Evolutionary conservation across 2,329 filamentous ascomycete species (phyloP).

Genomic region (Harringtonia lauricola): DNA sequence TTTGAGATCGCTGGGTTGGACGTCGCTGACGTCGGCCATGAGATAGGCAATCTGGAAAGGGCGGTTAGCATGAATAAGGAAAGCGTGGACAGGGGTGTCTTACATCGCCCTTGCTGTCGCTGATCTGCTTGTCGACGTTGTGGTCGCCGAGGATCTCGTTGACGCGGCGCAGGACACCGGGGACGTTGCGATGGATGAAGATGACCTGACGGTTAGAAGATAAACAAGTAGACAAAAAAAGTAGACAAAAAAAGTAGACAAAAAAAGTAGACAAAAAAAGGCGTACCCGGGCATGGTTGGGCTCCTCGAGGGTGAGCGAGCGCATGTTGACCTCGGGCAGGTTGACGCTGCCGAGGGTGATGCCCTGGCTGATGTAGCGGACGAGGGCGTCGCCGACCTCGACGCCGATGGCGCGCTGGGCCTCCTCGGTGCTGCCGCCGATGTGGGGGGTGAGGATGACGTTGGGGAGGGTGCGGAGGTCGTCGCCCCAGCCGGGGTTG

Average conservation of each 20-base stretch:
- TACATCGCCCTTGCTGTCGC: conserved; percentile 85
- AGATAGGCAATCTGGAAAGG: conserved; percentile 55
- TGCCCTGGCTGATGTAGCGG: conserved; percentile 90
- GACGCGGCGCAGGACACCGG: conserved; percentile 86
- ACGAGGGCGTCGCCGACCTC: conserved; percentile 85
- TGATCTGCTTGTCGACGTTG: conserved; percentile 99
- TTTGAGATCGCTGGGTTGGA: conserved; percentile 71
- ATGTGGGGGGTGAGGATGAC: conserved; percentile 95
- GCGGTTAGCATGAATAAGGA: not conserved
- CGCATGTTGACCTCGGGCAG: conserved; percentile 89
- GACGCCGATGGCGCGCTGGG: conserved; percentile 87
- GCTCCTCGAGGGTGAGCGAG: conserved; percentile 80
- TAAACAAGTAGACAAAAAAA: too few relatives aligned
- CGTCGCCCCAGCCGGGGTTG: conserved; percentile 68
- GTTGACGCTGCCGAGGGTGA: conserved; percentile 87
- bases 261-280: too few relatives aligned
- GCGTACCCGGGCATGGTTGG: conserved; percentile 61
- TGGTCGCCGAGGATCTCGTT: conserved; percentile 91
- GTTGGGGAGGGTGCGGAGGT: conserved; percentile 77
- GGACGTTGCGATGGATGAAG: conserved; percentile 94
- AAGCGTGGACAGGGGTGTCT: not conserved
- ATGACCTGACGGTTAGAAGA: conserved; percentile 57
- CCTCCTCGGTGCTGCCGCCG: conserved; percentile 94
- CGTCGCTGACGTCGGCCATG: conserved; percentile 93
- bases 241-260: too few relatives aligned